Evolutionary conservation across 2,329 filamentous ascomycete species (phyloP).

Genomic region (Teratosphaeria nubilosa): DNA sequence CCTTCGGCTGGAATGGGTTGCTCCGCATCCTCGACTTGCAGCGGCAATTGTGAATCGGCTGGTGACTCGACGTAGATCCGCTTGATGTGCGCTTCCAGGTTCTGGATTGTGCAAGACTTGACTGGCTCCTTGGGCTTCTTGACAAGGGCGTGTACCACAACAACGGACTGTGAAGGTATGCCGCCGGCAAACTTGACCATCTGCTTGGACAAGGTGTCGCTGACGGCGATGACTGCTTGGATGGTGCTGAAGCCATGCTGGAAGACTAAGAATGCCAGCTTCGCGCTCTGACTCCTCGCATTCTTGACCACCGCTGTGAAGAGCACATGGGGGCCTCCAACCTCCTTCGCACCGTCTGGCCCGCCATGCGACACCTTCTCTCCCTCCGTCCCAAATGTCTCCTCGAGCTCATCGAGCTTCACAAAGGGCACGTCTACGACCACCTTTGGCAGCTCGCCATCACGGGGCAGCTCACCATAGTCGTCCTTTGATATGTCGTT

Average conservation of each 20-base stretch:
- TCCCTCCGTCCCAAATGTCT: constrained; percentile 36
- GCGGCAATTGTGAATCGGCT: constrained; percentile 50
- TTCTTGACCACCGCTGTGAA: constrained; percentile 80
- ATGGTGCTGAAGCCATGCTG: constrained; percentile 66
- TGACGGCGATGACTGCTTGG: constrained; percentile 66
- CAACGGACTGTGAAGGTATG: constrained; percentile 67
- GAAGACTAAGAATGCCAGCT: constrained; percentile 84
- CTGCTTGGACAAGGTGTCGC: constrained; percentile 51
- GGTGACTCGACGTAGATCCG: constrained; percentile 71
- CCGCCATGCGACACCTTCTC: background rate
- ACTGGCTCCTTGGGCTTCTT: constrained; percentile 77
- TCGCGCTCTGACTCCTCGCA: constrained; percentile 75
- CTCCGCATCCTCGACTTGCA: constrained; percentile 47
- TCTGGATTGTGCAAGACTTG: constrained; percentile 71
- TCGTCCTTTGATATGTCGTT: constrained; percentile 60
- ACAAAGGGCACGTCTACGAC: constrained; percentile 51
- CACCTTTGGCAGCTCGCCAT: constrained; percentile 8
- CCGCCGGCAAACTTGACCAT: constrained; percentile 89
- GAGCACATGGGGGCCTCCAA: constrained; percentile 48
- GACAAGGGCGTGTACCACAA: constrained; percentile 63
- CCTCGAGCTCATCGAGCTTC: constrained; percentile 48
- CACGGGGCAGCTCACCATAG: constrained; percentile 61
- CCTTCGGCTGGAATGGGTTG: constrained; percentile 38
- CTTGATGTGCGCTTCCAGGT: constrained; percentile 77
- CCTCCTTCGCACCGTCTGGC: constrained; percentile 15